A percentile compares a stretch with the other conserved stretches of the same genome.
Conservation (phyloP, 345 rosid genomes). For the Citrus inodora region DNA sequence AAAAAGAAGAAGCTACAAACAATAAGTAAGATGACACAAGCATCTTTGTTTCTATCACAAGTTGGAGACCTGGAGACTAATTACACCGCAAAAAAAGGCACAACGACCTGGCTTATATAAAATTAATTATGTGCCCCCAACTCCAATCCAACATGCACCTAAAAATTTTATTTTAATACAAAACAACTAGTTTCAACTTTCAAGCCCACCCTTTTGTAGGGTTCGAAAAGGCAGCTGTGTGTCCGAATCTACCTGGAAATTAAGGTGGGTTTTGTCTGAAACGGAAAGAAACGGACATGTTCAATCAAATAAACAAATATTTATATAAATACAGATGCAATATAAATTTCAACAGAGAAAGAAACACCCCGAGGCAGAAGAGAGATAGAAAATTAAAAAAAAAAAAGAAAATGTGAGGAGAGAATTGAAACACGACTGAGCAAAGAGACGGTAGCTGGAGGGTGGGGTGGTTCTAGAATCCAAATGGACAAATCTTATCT, state of each 20-base stretch:
- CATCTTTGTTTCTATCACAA: constrained; percentile 3
- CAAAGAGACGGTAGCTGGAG: neutral
- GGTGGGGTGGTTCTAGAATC: neutral
- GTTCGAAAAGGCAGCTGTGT: constrained; percentile 19
- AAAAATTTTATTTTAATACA: neutral
- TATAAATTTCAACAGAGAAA: neutral
- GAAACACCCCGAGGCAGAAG: neutral
- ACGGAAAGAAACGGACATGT: constrained; percentile 16
- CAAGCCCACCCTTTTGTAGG: constrained; percentile 11
- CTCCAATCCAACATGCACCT: constrained; percentile 10
- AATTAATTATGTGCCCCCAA: neutral
- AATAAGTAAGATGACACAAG: neutral
- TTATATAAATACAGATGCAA: neutral
- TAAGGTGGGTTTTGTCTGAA: constrained; percentile 52
- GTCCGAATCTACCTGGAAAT: constrained; percentile 56
- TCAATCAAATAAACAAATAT: constrained; percentile 10
- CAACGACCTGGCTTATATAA: neutral
- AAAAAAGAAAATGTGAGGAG: constrained; percentile 24
- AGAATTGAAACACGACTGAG: constrained; percentile 37
- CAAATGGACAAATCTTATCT: constrained; percentile 33
- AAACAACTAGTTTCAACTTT: constrained; percentile 7
- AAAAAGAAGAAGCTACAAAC: neutral
- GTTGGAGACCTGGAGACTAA: neutral
- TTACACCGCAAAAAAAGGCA: neutral
- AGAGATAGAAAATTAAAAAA: neutral